These are phyloP conservation scores for Wickerhamomyces rabaulensis DNA, from an alignment of 805 yeast species.

Conservation along the genomic window DNA sequence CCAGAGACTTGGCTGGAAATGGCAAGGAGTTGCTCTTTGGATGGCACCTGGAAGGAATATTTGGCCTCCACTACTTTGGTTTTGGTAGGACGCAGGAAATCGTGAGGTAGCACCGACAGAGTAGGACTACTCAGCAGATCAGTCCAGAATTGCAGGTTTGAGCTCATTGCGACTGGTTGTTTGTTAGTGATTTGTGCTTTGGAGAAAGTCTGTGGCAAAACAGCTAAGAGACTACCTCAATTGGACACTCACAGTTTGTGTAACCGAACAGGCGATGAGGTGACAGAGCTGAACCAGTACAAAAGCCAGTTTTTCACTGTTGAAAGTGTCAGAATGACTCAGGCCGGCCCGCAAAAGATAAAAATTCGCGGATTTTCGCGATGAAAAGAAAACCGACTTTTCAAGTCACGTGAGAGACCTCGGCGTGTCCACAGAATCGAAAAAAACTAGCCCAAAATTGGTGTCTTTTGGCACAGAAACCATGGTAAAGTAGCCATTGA, in stretches of 20 bases:
- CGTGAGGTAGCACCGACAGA: constrained; percentile 82
- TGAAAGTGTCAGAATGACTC: not conserved
- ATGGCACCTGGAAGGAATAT: constrained; percentile 31
- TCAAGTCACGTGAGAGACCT: not conserved
- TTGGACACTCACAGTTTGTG: not conserved
- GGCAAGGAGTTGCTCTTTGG: constrained; percentile 19
- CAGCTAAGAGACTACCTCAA: too few relatives aligned
- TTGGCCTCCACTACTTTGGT: constrained; percentile 64
- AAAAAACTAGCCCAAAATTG: not conserved
- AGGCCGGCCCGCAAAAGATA: not conserved
- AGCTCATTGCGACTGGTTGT: not conserved
- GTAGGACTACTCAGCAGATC: constrained; percentile 71
- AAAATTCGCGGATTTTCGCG: too few relatives aligned
- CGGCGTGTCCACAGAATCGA: not conserved
- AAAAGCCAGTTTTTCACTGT: not conserved
- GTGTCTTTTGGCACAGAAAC: not conserved
- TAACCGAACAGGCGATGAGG: not conserved
- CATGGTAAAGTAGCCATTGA: not conserved
- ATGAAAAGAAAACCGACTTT: too few relatives aligned
- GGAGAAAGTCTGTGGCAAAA: too few relatives aligned
- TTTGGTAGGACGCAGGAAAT: constrained; percentile 71
- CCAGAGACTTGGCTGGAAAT: constrained; percentile 18
- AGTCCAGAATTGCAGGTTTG: constrained; percentile 52
- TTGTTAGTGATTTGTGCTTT: not conserved
- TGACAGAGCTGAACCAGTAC: too few relatives aligned